Conservation (phyloP, 257 asterid genomes). For the Capsicum baccatum region DNA sequence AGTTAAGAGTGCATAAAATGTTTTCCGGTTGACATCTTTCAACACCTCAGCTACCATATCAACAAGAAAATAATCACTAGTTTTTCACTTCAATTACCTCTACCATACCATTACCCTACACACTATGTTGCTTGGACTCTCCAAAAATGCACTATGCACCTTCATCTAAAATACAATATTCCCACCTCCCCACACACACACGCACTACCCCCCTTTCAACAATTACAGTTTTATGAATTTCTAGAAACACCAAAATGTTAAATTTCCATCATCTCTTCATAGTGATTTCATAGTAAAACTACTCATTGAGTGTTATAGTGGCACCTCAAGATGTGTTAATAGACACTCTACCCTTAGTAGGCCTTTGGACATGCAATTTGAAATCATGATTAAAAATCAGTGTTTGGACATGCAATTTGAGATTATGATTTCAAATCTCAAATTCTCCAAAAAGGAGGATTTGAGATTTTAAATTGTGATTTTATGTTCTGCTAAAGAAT, state of each 20-base stretch:
- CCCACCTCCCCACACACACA: neutral
- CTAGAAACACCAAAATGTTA: neutral
- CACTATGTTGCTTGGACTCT: no score
- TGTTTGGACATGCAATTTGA: no score
- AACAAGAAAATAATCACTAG: conserved; percentile 11
- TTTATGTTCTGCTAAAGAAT: no score
- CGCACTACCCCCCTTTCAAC: neutral
- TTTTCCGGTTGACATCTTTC: neutral
- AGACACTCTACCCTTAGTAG: neutral
- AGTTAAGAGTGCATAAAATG: conserved; percentile 17
- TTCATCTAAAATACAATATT: neutral
- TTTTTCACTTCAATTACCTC: neutral
- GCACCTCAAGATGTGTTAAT: neutral
- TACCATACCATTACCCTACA: neutral
- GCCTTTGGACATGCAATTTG: no score
- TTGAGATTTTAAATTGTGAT: no score
- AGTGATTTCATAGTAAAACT: neutral
- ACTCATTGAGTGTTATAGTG: neutral
- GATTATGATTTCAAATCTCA: no score
- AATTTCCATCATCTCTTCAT: neutral
- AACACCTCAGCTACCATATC: neutral
- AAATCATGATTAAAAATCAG: no score
- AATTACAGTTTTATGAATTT: neutral
- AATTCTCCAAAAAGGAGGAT: no score
- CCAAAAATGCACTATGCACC: no score